Evolutionary conservation across 805 yeast species (phyloP).

Genomic region (Saccharomyces kudriavzevii): DNA sequence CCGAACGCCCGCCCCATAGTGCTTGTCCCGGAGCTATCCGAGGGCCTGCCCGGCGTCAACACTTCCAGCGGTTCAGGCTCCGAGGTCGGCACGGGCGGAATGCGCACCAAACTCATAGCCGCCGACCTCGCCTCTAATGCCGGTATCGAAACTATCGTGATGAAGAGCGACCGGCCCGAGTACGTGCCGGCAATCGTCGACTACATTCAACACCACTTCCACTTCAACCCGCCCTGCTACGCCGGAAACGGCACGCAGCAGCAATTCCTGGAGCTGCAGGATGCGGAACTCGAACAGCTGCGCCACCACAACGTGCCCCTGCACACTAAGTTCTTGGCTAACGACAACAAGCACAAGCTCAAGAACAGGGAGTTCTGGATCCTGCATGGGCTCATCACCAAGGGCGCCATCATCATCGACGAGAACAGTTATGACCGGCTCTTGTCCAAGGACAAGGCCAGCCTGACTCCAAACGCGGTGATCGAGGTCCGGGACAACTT

Average conservation of each 20-base stretch:
- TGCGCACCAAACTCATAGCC: slow-evolving; percentile 94
- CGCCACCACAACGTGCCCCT: slow-evolving; percentile 49
- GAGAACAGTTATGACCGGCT: slow-evolving; percentile 79
- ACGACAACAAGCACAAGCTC: slow-evolving; percentile 52
- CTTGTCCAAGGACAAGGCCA: slow-evolving; percentile 80
- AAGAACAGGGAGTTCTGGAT: slow-evolving; percentile 89
- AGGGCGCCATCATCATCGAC: slow-evolving; percentile 74
- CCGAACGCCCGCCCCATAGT: slow-evolving; percentile 77
- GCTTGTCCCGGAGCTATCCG: slow-evolving; percentile 64
- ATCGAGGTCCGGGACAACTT: slow-evolving; percentile 71
- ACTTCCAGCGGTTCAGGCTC: slow-evolving; percentile 71
- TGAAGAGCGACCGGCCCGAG: slow-evolving; percentile 72
- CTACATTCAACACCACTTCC: slow-evolving; percentile 40
- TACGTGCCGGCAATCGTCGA: slow-evolving; percentile 63
- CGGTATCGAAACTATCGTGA: slow-evolving; percentile 84
- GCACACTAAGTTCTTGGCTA: slow-evolving; percentile 82
- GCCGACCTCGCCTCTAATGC: slow-evolving; percentile 93
- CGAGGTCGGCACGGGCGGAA: slow-evolving; percentile 95
- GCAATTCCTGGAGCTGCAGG: slow-evolving; percentile 28
- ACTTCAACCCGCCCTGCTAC: background rate
- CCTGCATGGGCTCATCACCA: slow-evolving; percentile 78
- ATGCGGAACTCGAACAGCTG: slow-evolving; percentile 33
- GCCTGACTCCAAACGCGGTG: slow-evolving; percentile 87
- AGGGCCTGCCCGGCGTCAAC: slow-evolving; percentile 53
- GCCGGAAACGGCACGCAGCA: slow-evolving; percentile 24